Base-by-base conservation (phyloP, 495 filamentous ascomycete genomes). In the Neohortaea acidophila region DNA sequence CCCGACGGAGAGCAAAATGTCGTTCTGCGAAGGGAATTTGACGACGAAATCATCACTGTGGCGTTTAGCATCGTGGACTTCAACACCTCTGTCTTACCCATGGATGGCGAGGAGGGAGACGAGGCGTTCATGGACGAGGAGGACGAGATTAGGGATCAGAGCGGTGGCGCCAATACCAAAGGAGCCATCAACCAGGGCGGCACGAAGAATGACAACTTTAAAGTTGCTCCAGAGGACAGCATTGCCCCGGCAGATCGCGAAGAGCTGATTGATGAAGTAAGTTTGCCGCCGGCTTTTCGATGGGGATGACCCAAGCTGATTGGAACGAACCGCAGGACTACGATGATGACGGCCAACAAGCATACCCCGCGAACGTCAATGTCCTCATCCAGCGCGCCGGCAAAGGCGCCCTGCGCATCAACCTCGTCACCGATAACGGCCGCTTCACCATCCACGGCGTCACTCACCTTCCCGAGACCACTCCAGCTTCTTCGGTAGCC, bases 21-120 rank as follows among this genome's bases (percentile, higher is more conserved):
- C 47, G 61, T 77, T 26, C 67, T 99, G 43, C 77, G 71, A 31
- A 79, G 85, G 52, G 79, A 73, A 51, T 86, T 81, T 44, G 80
- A 79, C 53, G 76, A 87, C 53, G 89, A 99, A 66, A 81, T 72
- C 47, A 92, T 99, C 65, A 77, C 76, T 41, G 72, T 96, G 46
- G 75, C 76, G 45, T 97, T 97, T 69, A 89, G 85, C 47, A 85
- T 94, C 55, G 75, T 81, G 48, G 91, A 94, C 58, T 70, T 99
- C 31, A 76, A 80, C 62, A 72, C 71, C 64, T 63, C 74, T 38
- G 67, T 79, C 49, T 63, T 73, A 38, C 67, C 79, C 49, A 63
- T 69, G 17, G 64, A 75, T 25, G 65, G 64, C 23, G 68, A 75
- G 46, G 44, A 61, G 38, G 45, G 52, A 32, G 55, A 60, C 36